Percentiles rank a stretch among this genome's conserved stretches.
Conservation (phyloP, 2,329 filamentous ascomycete species). For the Bipolaris oryzae region DNA sequence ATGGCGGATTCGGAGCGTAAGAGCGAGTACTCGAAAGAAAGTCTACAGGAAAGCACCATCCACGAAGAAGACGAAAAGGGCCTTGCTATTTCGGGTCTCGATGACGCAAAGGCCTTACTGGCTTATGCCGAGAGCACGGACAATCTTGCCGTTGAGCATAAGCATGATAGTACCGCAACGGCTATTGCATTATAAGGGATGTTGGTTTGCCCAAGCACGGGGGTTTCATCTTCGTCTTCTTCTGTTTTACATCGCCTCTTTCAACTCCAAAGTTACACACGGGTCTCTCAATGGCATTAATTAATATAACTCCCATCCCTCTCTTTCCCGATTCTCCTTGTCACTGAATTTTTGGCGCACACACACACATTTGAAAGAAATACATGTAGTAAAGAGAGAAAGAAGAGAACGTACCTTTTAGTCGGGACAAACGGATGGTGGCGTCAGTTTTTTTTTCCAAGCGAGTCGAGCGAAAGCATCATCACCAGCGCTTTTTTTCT, state of each 20-base stretch:
- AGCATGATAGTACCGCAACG: slow-evolving; percentile 13
- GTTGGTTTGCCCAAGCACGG: no score
- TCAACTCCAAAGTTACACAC: no score
- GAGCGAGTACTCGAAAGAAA: slow-evolving; percentile 44
- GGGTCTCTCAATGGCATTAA: no score
- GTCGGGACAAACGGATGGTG: not conserved
- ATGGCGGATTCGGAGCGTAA: slow-evolving; percentile 35
- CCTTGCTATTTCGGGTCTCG: slow-evolving; percentile 46
- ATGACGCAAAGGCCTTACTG: slow-evolving; percentile 44
- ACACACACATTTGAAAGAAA: not conserved
- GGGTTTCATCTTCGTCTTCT: no score
- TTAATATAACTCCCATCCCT: no score
- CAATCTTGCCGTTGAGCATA: slow-evolving; percentile 7
- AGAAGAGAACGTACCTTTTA: no score
- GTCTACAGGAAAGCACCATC: slow-evolving; percentile 44
- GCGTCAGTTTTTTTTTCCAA: no score
- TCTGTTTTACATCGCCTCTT: no score
- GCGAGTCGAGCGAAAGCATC: no score
- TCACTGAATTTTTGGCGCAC: no score
- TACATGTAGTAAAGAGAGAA: slow-evolving; percentile 6
- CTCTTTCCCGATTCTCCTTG: not conserved
- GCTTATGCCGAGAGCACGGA: slow-evolving; percentile 40
- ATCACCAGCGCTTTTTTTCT: no score
- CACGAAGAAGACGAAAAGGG: slow-evolving; percentile 49
- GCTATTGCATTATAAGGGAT: slow-evolving; percentile 6